phyloP scores from a whole-genome alignment of 1,139 yeast genomes.

The Keqinozyma sinolaborantium region DNA sequence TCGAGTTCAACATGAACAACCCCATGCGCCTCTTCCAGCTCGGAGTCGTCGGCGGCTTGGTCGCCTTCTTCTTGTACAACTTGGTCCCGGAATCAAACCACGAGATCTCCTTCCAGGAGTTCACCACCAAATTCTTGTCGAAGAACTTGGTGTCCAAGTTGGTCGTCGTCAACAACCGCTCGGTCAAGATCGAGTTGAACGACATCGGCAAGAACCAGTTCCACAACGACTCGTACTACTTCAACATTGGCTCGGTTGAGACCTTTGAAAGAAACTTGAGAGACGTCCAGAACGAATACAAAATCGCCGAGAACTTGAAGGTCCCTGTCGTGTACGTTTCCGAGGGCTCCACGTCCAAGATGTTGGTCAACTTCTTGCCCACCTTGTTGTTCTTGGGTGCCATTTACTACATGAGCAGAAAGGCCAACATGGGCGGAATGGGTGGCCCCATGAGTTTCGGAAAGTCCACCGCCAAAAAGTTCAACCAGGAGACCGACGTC shows the following conservation, averaged over 20 bases:
- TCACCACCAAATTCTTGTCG: slow-evolving; percentile 36
- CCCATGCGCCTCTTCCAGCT: slow-evolving; percentile 27
- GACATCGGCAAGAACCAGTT: slow-evolving; percentile 32
- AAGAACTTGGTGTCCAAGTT: slow-evolving; percentile 35
- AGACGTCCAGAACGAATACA: slow-evolving; percentile 66
- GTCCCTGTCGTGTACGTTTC: slow-evolving; percentile 81
- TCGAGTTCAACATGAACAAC: slow-evolving; percentile 23
- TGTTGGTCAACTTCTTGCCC: slow-evolving; percentile 72
- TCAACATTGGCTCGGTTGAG: slow-evolving; percentile 89
- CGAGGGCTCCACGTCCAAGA: slow-evolving; percentile 61
- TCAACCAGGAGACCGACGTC: slow-evolving; percentile 88
- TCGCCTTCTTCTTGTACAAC: slow-evolving; percentile 15
- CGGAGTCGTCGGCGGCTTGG: slow-evolving; percentile 27
- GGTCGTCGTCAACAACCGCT: slow-evolving; percentile 36
- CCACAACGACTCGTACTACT: slow-evolving; percentile 27
- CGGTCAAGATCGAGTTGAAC: slow-evolving; percentile 37
- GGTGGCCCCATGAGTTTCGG: slow-evolving; percentile 74
- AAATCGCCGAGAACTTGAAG: slow-evolving; percentile 60
- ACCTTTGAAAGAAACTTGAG: slow-evolving; percentile 84
- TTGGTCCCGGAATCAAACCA: slow-evolving; percentile 18
- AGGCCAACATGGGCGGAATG: slow-evolving; percentile 57
- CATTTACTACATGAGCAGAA: slow-evolving; percentile 66
- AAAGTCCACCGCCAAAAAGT: slow-evolving; percentile 83
- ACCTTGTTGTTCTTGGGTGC: slow-evolving; percentile 85
- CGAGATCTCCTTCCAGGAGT: slow-evolving; percentile 45